Conservation (phyloP, 2,329 filamentous ascomycete genomes). For the Trichoderma sp. region DNA sequence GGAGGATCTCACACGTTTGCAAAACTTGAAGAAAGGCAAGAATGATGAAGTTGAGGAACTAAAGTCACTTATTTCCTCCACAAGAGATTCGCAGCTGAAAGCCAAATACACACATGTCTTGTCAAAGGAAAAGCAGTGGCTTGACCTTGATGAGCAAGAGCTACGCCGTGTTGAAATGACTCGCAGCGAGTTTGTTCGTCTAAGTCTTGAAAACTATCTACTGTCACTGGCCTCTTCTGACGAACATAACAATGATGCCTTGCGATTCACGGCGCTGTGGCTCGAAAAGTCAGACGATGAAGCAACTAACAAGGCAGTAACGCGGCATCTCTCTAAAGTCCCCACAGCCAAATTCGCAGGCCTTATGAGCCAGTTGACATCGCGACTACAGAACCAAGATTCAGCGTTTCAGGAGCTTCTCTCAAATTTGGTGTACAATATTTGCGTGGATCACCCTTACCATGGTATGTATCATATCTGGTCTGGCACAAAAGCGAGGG, state of each 20-base stretch:
- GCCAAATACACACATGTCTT: conserved; percentile 60
- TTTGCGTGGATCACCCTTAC: conserved; percentile 90
- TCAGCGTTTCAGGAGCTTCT: conserved; percentile 76
- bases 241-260: conserved; percentile 80
- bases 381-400: conserved; percentile 72
- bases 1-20: conserved; percentile 79
- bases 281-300: conserved; percentile 78
- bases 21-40: conserved; percentile 77
- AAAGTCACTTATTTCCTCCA: conserved; percentile 55
- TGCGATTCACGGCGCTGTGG: conserved; percentile 94
- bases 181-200: conserved; percentile 77
- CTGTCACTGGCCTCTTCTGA: conserved; percentile 82
- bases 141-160: conserved; percentile 86
- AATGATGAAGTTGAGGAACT: conserved; percentile 75
- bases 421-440: conserved; percentile 70
- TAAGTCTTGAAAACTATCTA: conserved; percentile 91
- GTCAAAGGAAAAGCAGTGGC: conserved; percentile 78
- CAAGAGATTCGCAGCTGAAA: conserved; percentile 52
- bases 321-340: conserved; percentile 66
- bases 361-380: conserved; percentile 94
- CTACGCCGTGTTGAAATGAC: conserved; percentile 74
- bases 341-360: conserved; percentile 89
- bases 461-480: conserved; percentile 98
- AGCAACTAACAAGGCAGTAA: conserved; percentile 74
- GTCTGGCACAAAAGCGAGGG: conserved; percentile 69